phyloP scores from a whole-genome alignment of 148 eudicot genomes.

The Rheum nobile region DNA sequence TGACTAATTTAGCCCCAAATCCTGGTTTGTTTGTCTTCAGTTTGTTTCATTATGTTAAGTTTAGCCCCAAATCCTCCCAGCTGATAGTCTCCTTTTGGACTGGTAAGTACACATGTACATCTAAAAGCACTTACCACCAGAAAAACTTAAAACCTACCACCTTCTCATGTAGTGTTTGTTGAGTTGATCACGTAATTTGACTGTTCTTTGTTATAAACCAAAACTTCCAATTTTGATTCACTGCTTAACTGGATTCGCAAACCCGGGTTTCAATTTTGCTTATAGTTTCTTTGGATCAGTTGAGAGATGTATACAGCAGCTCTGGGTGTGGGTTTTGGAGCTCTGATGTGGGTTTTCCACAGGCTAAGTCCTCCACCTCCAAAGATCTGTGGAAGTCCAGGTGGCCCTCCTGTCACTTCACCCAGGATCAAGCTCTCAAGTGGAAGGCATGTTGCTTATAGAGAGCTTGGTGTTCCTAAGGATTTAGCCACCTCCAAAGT shows the following conservation, averaged over 20 bases:
- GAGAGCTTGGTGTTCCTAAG: slow-evolving; percentile 17
- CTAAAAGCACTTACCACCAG: not conserved
- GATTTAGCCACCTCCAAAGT: slow-evolving; percentile 20
- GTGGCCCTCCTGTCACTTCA: slow-evolving; percentile 26
- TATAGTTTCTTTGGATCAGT: not conserved
- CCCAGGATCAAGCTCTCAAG: slow-evolving; percentile 26
- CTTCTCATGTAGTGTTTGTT: not conserved
- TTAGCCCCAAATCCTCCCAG: not conserved
- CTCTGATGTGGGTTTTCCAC: slow-evolving; percentile 16
- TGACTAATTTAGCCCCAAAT: too few species aligned
- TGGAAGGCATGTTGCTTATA: slow-evolving; percentile 38
- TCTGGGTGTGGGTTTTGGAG: slow-evolving; percentile 1
- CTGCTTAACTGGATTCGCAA: not conserved
- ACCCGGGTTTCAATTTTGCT: not conserved
- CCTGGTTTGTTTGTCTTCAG: too few species aligned
- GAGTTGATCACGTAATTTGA: not conserved
- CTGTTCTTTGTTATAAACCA: not conserved
- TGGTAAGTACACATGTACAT: not conserved
- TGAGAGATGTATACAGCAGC: slow-evolving; percentile 15
- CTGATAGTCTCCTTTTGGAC: not conserved
- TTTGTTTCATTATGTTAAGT: not conserved
- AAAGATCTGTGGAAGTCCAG: slow-evolving; percentile 22
- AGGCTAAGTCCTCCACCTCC: slow-evolving; percentile 22
- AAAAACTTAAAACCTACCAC: not conserved
- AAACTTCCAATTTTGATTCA: not conserved